A percentile compares a stretch with the other conserved stretches of the same genome.
These are phyloP conservation scores for Colletotrichum endophyticum DNA, from an alignment of 2,329 filamentous ascomycete species.

Conservation along the genomic window DNA sequence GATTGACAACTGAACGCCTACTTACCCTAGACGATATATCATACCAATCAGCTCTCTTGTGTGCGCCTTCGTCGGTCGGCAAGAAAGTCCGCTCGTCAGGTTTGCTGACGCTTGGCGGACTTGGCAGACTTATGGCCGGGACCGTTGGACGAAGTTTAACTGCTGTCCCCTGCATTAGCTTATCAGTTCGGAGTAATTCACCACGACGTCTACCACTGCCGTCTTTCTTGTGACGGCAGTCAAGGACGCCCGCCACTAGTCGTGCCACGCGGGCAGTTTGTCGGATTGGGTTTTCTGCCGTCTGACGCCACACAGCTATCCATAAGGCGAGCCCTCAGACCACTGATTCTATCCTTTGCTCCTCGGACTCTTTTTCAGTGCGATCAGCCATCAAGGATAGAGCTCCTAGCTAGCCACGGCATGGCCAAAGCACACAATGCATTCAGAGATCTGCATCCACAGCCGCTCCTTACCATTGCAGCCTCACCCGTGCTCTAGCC, in stretches of 20 bases:
- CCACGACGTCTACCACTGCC: not conserved
- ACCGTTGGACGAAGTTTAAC: not conserved
- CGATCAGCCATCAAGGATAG: fast-evolving
- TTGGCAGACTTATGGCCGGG: not conserved
- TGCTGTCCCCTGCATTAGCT: not conserved
- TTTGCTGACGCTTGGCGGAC: not conserved
- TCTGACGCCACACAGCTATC: not conserved
- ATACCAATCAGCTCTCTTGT: not conserved
- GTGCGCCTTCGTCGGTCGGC: fast-evolving
- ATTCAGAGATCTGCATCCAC: not conserved
- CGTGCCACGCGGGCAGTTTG: not conserved
- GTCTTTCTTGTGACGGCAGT: not conserved
- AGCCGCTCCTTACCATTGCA: not conserved
- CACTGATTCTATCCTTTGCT: not conserved
- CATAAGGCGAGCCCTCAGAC: not conserved
- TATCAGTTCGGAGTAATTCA: not conserved
- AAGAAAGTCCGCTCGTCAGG: not conserved
- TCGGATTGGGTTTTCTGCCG: not conserved
- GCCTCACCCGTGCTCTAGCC: not conserved
- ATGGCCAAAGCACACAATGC: not conserved
- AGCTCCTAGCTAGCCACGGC: fast-evolving
- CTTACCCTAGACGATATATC: not conserved
- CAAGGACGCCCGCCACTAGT: not conserved
- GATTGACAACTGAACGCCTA: not conserved
- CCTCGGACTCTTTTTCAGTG: fast-evolving